A percentile compares a stretch with the other conserved stretches of the same genome.
These are phyloP conservation scores for Aspergillus incahuasiensis DNA, from an alignment of 495 filamentous ascomycete species.

Conservation along the genomic window DNA sequence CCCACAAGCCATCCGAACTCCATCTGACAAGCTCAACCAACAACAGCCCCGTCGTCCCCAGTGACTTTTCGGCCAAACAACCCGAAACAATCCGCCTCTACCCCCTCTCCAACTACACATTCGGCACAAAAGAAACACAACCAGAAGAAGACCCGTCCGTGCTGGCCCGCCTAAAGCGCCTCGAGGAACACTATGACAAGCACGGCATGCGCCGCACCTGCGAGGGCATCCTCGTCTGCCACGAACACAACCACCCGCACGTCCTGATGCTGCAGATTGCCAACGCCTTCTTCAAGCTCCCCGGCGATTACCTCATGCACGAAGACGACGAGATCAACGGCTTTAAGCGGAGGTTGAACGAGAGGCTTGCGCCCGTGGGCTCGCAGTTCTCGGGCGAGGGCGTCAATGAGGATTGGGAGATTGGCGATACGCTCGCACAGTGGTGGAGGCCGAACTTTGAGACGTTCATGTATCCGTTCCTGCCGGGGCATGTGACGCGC, in stretches of 20 bases:
- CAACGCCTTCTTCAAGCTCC: constrained; percentile 98
- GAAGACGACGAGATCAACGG: constrained; percentile 89
- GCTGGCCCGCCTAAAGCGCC: constrained; percentile 79
- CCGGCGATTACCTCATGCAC: constrained; percentile 89
- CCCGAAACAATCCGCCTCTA: constrained; percentile 88
- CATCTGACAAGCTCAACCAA: neutral
- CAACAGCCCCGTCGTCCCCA: constrained; percentile 67
- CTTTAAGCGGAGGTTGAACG: constrained; percentile 88
- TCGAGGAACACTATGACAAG: constrained; percentile 88
- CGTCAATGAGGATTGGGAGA: constrained; percentile 84
- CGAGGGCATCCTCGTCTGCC: constrained; percentile 93
- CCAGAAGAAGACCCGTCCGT: constrained; percentile 97
- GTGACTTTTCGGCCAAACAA: constrained; percentile 82
- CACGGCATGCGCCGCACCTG: constrained; percentile 97
- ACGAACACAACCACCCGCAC: constrained; percentile 98
- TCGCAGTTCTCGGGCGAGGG: constrained; percentile 82
- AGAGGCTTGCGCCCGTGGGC: constrained; percentile 86
- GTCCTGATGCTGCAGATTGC: constrained; percentile 98
- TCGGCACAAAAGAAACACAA: constrained; percentile 95
- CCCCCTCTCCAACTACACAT: constrained; percentile 96
- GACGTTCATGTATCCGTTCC: constrained; percentile 99
- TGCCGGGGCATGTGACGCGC: constrained; percentile 89
- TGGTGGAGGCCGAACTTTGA: constrained; percentile 99
- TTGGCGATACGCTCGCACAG: constrained; percentile 89
- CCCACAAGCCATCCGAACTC: neutral